A percentile compares a stretch with the other conserved stretches of the same genome.
Conservation (phyloP, 305 asterid species). For the Fraxinus ornus region DNA sequence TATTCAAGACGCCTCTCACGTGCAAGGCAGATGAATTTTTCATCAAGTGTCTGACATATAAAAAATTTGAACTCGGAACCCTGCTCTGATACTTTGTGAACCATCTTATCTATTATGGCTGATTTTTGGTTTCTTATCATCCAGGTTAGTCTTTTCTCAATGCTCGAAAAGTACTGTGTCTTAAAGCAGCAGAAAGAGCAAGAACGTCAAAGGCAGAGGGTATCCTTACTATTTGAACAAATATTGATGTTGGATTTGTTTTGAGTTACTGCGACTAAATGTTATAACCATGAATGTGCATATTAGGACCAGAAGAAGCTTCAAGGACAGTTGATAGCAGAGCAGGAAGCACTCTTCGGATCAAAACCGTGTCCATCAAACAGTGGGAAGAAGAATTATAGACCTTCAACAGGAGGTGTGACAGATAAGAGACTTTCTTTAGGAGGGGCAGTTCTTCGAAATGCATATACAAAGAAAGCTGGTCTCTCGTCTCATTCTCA, state of each 20-base stretch:
- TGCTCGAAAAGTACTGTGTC: constrained; percentile 66
- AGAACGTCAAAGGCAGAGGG: constrained; percentile 83
- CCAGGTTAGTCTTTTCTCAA: constrained; percentile 65
- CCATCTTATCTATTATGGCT: neutral
- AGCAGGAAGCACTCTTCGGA: constrained; percentile 86
- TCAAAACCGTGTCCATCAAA: constrained; percentile 74
- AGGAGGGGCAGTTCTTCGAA: constrained; percentile 71
- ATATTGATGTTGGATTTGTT: neutral
- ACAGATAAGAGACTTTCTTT: constrained; percentile 54
- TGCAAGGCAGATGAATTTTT: neutral
- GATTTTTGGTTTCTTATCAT: neutral
- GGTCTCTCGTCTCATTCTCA: constrained; percentile 34
- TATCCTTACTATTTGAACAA: constrained; percentile 29
- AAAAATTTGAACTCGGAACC: neutral
- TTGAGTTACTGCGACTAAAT: constrained; percentile 16
- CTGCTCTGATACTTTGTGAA: neutral
- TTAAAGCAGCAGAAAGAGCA: constrained; percentile 70
- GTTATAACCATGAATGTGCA: constrained; percentile 6
- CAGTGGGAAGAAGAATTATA: constrained; percentile 51
- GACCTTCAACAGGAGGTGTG: constrained; percentile 50
- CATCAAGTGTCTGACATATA: neutral
- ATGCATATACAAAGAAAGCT: constrained; percentile 44
- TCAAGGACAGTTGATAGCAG: constrained; percentile 71
- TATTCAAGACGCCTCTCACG: neutral
- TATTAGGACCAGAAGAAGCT: constrained; percentile 83